Conservation (phyloP, 805 yeast species). For the Saccharomycopsis babjevae region DNA sequence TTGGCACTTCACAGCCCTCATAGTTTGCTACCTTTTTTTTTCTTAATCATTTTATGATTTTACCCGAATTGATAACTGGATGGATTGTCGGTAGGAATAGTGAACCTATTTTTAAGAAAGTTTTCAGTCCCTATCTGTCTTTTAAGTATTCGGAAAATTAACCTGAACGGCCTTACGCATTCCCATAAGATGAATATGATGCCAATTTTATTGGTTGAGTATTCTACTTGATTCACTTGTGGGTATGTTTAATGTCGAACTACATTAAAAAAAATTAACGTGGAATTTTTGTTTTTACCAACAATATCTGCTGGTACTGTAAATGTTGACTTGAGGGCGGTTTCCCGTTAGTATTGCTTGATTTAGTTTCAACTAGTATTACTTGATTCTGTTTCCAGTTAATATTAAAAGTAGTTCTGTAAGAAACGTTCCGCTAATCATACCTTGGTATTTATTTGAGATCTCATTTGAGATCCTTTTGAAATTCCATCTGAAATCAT, state of each 20-base stretch:
- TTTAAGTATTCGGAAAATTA: constrained; percentile 18
- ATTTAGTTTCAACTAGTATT: too few relatives aligned
- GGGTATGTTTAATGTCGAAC: not conserved
- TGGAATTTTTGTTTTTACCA: too few relatives aligned
- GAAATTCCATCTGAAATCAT: too few relatives aligned
- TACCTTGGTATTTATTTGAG: too few relatives aligned
- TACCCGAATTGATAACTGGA: constrained; percentile 19
- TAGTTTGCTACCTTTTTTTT: not conserved
- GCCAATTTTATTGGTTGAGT: not conserved
- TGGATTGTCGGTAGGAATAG: constrained; percentile 17
- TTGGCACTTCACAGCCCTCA: too few relatives aligned
- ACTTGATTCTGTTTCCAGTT: too few relatives aligned
- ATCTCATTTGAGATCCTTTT: too few relatives aligned
- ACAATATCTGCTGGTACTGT: too few relatives aligned
- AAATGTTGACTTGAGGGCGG: too few relatives aligned
- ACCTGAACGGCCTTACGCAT: constrained; percentile 14
- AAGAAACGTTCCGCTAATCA: too few relatives aligned
- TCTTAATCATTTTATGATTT: not conserved
- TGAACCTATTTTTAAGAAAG: not conserved
- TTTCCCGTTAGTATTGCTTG: too few relatives aligned
- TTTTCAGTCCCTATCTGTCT: constrained; percentile 17
- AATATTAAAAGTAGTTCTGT: too few relatives aligned
- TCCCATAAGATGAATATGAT: constrained; percentile 1
- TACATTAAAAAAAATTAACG: not conserved
- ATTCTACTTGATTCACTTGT: not conserved